Conservation (phyloP, 1,284 basidiomycete genomes). For the Cerrena zonata region DNA sequence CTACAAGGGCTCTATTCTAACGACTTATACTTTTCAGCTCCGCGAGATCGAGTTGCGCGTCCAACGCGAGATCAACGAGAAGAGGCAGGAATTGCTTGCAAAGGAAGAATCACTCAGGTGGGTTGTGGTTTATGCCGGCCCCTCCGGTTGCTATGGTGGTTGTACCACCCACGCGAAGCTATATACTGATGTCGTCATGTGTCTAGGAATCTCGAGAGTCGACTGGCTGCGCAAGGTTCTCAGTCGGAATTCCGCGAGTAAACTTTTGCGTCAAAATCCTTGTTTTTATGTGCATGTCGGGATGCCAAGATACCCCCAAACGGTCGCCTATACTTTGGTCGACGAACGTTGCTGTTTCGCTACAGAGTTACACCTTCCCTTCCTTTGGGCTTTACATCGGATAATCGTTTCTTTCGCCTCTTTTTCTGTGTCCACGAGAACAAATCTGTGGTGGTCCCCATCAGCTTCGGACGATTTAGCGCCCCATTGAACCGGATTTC, state of each 20-base stretch:
- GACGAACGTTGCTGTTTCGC: background rate
- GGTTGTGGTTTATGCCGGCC: slow-evolving; percentile 15
- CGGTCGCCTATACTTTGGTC: slow-evolving; percentile 7
- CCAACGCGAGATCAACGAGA: slow-evolving; percentile 97
- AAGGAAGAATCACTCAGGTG: slow-evolving; percentile 87
- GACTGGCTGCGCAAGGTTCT: slow-evolving; percentile 76
- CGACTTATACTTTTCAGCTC: slow-evolving; percentile 55
- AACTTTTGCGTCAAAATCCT: slow-evolving; percentile 17
- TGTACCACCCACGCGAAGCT: slow-evolving; percentile 3
- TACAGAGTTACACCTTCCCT: slow-evolving; percentile 4
- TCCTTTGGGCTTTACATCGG: slow-evolving; percentile 5
- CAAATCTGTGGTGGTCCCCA: background rate
- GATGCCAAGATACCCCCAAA: slow-evolving; percentile 26
- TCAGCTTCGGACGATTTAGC: slow-evolving; percentile 3
- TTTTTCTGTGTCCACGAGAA: background rate
- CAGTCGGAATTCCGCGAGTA: slow-evolving; percentile 32
- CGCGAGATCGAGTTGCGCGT: slow-evolving; percentile 98
- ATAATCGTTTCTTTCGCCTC: slow-evolving; percentile 4
- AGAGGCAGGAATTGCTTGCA: slow-evolving; percentile 91
- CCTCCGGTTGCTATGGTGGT: slow-evolving; percentile 1
- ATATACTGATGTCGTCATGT: slow-evolving; percentile 11
- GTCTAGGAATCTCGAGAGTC: slow-evolving; percentile 79
- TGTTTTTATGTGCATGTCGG: slow-evolving; percentile 6
- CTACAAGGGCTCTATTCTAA: background rate
- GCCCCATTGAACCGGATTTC: background rate